Evolutionary conservation across 176 grass and related monocot species (phyloP).

Genomic region (Hsuehochloa calcarea): DNA sequence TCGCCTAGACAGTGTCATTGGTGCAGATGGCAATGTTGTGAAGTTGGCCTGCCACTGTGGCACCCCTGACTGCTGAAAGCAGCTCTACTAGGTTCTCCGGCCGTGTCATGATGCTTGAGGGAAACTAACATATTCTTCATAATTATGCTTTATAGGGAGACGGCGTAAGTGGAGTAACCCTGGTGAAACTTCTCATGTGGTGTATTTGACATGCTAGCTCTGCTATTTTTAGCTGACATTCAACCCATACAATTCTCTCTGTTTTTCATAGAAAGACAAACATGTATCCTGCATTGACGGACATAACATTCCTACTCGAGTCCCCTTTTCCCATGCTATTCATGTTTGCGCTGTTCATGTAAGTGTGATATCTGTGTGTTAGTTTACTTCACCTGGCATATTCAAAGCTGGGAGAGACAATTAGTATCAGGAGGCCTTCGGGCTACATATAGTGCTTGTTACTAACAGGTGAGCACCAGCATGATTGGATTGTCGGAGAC

Average conservation of each 20-base stretch:
- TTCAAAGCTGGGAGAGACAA: neutral
- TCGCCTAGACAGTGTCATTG: constrained; percentile 58
- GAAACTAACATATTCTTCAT: neutral
- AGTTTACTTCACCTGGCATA: neutral
- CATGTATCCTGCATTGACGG: too few species aligned
- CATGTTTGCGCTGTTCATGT: neutral
- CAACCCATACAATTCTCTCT: neutral
- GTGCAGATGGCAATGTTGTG: constrained; percentile 49
- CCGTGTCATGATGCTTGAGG: neutral
- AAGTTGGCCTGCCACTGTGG: constrained; percentile 61
- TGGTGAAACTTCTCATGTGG: neutral
- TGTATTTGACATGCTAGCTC: neutral
- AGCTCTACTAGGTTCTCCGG: constrained; percentile 49
- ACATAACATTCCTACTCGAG: neutral
- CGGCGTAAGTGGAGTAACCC: constrained; percentile 2
- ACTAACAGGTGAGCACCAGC: too few species aligned
- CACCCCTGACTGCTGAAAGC: constrained; percentile 52
- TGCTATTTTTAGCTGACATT: neutral
- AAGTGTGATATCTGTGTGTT: neutral
- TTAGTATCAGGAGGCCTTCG: neutral
- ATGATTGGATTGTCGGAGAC: too few species aligned
- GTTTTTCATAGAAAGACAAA: neutral
- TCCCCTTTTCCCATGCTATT: neutral
- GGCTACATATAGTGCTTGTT: too few species aligned
- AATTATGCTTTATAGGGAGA: neutral